Conservation (phyloP, 179 eudicot species). For the Beta corolliflora region DNA sequence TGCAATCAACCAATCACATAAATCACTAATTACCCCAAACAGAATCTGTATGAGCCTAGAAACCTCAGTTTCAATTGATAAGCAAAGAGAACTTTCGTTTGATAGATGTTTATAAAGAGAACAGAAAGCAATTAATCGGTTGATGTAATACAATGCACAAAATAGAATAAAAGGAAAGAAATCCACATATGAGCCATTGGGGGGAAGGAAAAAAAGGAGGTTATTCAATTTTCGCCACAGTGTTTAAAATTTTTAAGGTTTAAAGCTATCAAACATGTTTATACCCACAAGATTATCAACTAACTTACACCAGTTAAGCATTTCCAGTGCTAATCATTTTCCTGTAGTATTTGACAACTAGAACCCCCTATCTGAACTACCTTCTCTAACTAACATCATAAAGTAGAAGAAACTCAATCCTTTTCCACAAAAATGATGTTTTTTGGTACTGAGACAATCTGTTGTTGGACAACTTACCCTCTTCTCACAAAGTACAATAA, state of each 20-base stretch:
- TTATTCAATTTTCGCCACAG: background rate
- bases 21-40: background rate
- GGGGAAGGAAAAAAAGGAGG: background rate
- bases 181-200: background rate
- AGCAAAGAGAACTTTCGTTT: background rate
- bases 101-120: background rate
- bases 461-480: conserved; percentile 4
- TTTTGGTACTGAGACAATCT: background rate
- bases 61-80: conserved; percentile 3
- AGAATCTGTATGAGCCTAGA: background rate
- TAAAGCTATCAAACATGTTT: background rate
- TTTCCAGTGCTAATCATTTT: background rate
- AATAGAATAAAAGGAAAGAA: background rate
- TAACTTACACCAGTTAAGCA: background rate
- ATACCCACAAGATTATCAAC: background rate
- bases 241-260: background rate
- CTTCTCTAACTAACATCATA: conserved; percentile 9
- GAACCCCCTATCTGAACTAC: background rate
- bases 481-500: background rate
- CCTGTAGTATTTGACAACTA: background rate
- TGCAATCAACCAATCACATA: background rate
- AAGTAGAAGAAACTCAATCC: conserved; percentile 10
- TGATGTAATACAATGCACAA: background rate
- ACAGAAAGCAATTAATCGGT: background rate
- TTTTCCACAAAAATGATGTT: conserved; percentile 8